Conservation (phyloP, 306 rosid genomes). For the Oxytropis ochrocephala region DNA sequence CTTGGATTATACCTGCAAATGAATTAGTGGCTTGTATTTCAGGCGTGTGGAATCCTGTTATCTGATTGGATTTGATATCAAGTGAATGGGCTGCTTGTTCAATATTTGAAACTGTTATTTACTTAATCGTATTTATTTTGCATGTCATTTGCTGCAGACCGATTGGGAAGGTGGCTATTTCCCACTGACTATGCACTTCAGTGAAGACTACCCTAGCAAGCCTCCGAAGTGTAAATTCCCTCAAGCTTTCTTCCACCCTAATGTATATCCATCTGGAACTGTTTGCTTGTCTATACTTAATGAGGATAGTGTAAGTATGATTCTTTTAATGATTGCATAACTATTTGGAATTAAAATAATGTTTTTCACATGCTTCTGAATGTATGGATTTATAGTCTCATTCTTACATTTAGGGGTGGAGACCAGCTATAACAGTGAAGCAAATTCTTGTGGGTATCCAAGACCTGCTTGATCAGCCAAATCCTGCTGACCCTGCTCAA, state of each 20-base stretch:
- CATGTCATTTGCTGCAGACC: conserved; percentile 52
- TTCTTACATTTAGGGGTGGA: conserved; percentile 69
- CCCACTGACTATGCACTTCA: conserved; percentile 88
- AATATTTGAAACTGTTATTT: not conserved
- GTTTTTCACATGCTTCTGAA: not conserved
- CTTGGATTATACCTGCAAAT: not conserved
- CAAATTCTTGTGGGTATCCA: conserved; percentile 97
- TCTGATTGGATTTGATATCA: not conserved
- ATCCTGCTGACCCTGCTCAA: conserved; percentile 96
- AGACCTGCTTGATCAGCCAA: conserved; percentile 90
- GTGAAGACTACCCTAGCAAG: conserved; percentile 99
- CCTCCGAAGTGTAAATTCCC: conserved; percentile 97
- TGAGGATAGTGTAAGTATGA: conserved; percentile 81
- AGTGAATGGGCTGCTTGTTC: not conserved
- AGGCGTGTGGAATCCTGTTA: not conserved
- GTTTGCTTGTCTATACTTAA: conserved; percentile 94
- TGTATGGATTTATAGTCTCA: not conserved
- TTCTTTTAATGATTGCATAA: not conserved
- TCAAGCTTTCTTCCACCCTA: conserved; percentile 91
- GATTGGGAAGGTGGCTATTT: conserved; percentile 98
- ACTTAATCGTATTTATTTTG: not conserved
- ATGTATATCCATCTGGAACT: conserved; percentile 97
- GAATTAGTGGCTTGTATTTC: not conserved
- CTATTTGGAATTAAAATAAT: not conserved
- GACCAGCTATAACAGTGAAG: conserved; percentile 96